These are phyloP conservation scores for Yamadazyma siamensis DNA, from an alignment of 1,139 yeast species.

Conservation along the genomic window DNA sequence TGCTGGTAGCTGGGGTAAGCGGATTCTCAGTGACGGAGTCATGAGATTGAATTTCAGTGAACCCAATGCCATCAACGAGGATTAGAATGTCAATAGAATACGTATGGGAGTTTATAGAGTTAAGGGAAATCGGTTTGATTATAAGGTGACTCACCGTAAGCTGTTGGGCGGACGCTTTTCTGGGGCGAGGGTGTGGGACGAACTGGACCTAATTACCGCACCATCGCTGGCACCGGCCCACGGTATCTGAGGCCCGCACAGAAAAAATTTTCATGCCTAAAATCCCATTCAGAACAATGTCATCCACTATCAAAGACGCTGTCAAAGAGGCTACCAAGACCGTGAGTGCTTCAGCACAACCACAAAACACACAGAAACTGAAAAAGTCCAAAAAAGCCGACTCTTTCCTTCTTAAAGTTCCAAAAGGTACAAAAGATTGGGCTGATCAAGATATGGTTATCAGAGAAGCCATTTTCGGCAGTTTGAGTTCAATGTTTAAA, in stretches of 20 bases:
- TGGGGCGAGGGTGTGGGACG: no score
- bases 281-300: slow-evolving; percentile 4
- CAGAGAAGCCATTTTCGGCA: slow-evolving; percentile 79
- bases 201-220: no score
- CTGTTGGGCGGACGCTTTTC: no score
- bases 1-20: slow-evolving; percentile 85
- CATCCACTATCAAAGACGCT: slow-evolving; percentile 6
- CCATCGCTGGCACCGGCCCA: no score
- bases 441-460: slow-evolving; percentile 95
- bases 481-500: slow-evolving; percentile 72
- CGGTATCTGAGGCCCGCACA: slow-evolving; percentile 4
- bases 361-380: not conserved
- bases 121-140: no score
- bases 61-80: slow-evolving; percentile 31
- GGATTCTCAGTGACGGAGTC: slow-evolving; percentile 63
- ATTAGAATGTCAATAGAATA: slow-evolving; percentile 15
- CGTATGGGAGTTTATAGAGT: not conserved
- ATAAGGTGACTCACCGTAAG: no score
- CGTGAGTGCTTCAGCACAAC: not conserved
- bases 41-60: slow-evolving; percentile 43
- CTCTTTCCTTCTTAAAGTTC: slow-evolving; percentile 76
- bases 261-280: slow-evolving; percentile 8
- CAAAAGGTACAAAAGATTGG: slow-evolving; percentile 98
- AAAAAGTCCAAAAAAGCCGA: slow-evolving; percentile 6
- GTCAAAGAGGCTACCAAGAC: slow-evolving; percentile 2